These are phyloP conservation scores for Malus hybrid DNA, from an alignment of 331 rosid species.

Conservation along the genomic window DNA sequence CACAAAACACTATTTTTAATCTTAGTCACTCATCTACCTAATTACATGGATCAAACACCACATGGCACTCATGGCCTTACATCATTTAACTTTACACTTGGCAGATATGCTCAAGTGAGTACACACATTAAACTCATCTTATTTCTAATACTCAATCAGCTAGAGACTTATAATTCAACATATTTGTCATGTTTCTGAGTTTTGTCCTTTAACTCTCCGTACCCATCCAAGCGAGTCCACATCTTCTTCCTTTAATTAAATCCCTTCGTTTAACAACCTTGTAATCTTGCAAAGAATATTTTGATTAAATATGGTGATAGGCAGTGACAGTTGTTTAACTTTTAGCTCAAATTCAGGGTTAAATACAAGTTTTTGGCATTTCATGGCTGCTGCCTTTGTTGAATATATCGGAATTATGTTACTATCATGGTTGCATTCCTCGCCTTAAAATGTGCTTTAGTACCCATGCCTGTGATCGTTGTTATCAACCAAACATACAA, in stretches of 20 bases:
- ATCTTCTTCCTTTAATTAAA: not conserved
- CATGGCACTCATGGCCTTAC: no score
- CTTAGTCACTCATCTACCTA: no score
- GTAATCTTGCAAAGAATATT: not conserved
- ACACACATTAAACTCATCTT: no score
- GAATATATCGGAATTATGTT: constrained; percentile 31
- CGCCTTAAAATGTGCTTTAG: not conserved
- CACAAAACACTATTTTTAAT: no score
- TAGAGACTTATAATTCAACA: no score
- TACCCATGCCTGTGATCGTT: not conserved
- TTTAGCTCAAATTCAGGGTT: not conserved
- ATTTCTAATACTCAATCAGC: no score
- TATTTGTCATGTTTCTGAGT: not conserved
- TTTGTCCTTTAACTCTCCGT: not conserved
- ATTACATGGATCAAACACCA: no score
- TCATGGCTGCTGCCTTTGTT: constrained; percentile 19
- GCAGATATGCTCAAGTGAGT: no score
- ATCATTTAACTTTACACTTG: no score
- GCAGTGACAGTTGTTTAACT: not conserved
- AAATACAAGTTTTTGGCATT: not conserved
- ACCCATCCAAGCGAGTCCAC: not conserved
- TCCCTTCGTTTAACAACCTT: not conserved
- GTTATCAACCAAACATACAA: not conserved
- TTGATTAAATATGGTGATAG: not conserved
- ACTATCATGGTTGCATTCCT: constrained; percentile 16